Conservation (phyloP, 2,329 filamentous ascomycete genomes). For the Diaporthe citri region DNA sequence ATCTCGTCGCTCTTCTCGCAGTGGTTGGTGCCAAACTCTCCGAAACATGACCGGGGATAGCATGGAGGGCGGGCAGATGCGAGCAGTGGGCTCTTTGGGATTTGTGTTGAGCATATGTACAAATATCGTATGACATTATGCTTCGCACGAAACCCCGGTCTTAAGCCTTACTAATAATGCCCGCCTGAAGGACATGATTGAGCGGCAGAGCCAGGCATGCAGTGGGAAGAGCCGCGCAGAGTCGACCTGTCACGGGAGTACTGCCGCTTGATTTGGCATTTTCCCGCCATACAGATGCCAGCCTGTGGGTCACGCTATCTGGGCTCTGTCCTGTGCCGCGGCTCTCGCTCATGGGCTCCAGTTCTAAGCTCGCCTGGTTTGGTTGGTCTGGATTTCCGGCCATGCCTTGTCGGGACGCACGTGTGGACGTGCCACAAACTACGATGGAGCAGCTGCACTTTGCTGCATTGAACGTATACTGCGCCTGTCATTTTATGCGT, state of each 20-base stretch:
- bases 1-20: background rate
- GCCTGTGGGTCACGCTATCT: background rate
- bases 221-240: background rate
- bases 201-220: background rate
- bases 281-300: background rate
- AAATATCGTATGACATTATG: constrained; percentile 14
- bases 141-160: background rate
- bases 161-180: background rate
- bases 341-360: background rate
- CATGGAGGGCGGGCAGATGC: background rate
- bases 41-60: constrained; percentile 1
- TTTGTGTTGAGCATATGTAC: background rate
- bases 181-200: background rate
- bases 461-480: background rate
- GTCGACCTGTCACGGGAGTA: background rate
- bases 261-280: background rate
- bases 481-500: background rate
- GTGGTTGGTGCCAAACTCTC: background rate
- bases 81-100: background rate
- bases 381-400: background rate
- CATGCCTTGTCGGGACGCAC: background rate
- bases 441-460: background rate
- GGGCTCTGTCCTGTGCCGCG: background rate
- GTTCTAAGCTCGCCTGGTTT: background rate
- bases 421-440: background rate